A percentile compares a stretch with the other conserved stretches of the same genome.
Evolutionary conservation across 306 rosid genomes (phyloP).

Genomic region (Cicer bijugum): DNA sequence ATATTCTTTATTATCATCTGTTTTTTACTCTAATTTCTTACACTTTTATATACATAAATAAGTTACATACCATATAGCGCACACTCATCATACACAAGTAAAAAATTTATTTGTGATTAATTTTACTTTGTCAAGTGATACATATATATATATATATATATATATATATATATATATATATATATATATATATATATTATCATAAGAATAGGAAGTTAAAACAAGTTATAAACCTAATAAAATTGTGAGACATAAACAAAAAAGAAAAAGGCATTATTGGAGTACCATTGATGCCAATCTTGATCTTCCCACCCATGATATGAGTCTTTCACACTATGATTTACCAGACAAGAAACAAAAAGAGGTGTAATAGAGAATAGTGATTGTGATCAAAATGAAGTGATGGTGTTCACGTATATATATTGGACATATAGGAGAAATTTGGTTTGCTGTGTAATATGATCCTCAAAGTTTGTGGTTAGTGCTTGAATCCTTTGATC

Average conservation of each 20-base stretch:
- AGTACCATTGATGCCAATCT: conserved; percentile 86
- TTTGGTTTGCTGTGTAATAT: neutral
- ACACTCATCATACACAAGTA: neutral
- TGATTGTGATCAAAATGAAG: conserved; percentile 8
- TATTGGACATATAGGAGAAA: neutral
- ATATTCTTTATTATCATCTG: no score
- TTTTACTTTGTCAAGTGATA: neutral
- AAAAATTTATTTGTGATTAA: neutral
- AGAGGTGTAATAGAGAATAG: neutral
- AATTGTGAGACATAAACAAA: neutral
- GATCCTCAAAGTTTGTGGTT: conserved; percentile 5
- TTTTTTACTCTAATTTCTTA: no score
- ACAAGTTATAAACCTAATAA: neutral
- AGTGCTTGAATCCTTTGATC: neutral
- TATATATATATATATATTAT: no score
- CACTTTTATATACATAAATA: neutral
- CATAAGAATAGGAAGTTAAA: no score
- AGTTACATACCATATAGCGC: neutral
- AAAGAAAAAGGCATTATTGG: neutral
- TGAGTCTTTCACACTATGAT: conserved; percentile 28
- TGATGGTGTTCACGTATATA: neutral
- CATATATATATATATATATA: neutral
- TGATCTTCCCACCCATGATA: conserved; percentile 57
- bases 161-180: no score
- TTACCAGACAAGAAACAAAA: neutral